Percentiles rank a stretch among this genome's conserved stretches.
Evolutionary conservation across 2,329 filamentous ascomycete species (phyloP).

Genomic region (Xylariales sp.): DNA sequence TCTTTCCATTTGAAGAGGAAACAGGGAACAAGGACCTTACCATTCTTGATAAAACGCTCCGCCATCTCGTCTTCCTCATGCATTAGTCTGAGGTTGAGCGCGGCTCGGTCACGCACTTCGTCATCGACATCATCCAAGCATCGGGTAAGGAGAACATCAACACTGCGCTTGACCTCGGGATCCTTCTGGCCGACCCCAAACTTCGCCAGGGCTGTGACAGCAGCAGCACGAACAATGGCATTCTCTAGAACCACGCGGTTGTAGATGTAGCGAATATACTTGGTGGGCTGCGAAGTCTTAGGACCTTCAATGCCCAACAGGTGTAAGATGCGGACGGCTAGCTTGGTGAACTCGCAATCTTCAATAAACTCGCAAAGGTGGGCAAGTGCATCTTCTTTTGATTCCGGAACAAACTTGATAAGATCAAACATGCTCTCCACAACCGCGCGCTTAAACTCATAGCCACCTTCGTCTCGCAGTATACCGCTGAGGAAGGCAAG

Average conservation of each 20-base stretch:
- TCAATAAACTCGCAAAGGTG: constrained; percentile 99
- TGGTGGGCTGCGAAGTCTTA: constrained; percentile 91
- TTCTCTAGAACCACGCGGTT: constrained; percentile 97
- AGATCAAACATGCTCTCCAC: constrained; percentile 99
- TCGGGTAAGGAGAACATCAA: constrained; percentile 84
- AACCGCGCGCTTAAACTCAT: constrained; percentile 95
- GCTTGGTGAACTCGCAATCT: constrained; percentile 98
- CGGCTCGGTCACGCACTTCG: constrained; percentile 92
- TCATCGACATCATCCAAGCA: constrained; percentile 97
- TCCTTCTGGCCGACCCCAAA: constrained; percentile 97
- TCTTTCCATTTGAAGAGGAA: too few relatives aligned
- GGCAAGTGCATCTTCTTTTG: constrained; percentile 75
- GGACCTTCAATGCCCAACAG: constrained; percentile 91
- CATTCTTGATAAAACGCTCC: constrained; percentile 86
- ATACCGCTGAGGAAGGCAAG: constrained; percentile 96
- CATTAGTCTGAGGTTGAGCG: constrained; percentile 89
- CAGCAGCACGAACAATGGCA: constrained; percentile 88
- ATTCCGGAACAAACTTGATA: constrained; percentile 96
- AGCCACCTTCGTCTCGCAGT: constrained; percentile 91
- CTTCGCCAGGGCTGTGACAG: constrained; percentile 92
- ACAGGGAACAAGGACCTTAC: constrained; percentile 52
- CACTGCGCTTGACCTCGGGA: constrained; percentile 92
- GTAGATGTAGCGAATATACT: constrained; percentile 99
- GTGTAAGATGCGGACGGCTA: constrained; percentile 92
- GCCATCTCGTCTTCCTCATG: constrained; percentile 85